A percentile compares a stretch with the other conserved stretches of the same genome.
phyloP scores from a whole-genome alignment of 495 filamentous ascomycete species.

The Chaetomidium leptoderma region DNA sequence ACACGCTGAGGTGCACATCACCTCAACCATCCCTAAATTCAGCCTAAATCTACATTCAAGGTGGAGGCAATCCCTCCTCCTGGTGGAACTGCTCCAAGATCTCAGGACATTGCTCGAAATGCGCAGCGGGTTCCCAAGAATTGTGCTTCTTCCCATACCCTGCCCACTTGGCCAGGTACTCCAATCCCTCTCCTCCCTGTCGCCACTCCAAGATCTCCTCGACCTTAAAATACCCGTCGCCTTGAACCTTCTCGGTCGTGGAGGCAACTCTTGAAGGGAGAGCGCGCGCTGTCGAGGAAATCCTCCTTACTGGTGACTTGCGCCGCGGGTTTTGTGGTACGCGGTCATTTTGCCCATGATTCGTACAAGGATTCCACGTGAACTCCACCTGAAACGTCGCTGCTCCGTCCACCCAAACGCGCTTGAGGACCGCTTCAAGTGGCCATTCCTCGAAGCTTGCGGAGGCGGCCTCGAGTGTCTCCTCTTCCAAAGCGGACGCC shows the following conservation, averaged over 20 bases:
- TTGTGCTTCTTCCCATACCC: constrained; percentile 16
- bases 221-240: constrained; percentile 19
- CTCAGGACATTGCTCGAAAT: constrained; percentile 15
- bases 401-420: neutral
- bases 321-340: constrained; percentile 12
- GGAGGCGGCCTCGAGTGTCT: constrained; percentile 8
- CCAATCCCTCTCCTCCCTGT: constrained; percentile 6
- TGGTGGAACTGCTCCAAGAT: constrained; percentile 18
- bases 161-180: constrained; percentile 21
- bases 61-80: too few species aligned
- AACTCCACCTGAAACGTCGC: constrained; percentile 3
- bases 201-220: constrained; percentile 15
- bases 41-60: too few species aligned
- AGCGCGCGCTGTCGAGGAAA: constrained; percentile 17
- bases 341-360: constrained; percentile 12
- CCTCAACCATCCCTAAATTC: too few species aligned
- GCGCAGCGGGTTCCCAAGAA: constrained; percentile 19
- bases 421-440: constrained; percentile 6
- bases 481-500: constrained; percentile 12
- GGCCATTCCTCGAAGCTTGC: constrained; percentile 12
- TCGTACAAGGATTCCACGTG: constrained; percentile 15
- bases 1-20: too few species aligned
- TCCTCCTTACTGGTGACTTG: constrained; percentile 20
- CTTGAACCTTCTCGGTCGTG: constrained; percentile 16
- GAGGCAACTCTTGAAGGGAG: constrained; percentile 19